These are phyloP conservation scores for Saccharomycopsis sp. DNA, from an alignment of 805 yeast genomes.

Conservation along the genomic window DNA sequence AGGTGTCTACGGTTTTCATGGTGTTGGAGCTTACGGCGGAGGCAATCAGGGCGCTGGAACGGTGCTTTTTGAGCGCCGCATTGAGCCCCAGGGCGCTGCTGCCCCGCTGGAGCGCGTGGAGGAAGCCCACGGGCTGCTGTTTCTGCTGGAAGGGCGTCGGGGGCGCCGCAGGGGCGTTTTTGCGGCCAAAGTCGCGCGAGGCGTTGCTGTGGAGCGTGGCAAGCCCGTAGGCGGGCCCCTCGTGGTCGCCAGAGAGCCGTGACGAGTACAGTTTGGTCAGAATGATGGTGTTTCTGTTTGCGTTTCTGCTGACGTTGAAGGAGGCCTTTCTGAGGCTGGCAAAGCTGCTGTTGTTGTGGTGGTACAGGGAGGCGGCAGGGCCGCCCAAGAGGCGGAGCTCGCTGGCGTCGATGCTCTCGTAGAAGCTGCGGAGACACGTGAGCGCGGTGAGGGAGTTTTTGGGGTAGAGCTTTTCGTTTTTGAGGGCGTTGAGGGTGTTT, in stretches of 20 bases:
- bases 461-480: constrained; percentile 19
- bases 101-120: constrained; percentile 20
- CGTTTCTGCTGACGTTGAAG: constrained; percentile 16
- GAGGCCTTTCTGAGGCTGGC: constrained; percentile 16
- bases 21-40: constrained; percentile 17
- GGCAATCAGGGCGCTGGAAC: constrained; percentile 15
- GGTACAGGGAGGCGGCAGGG: background rate
- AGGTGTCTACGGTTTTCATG: constrained; percentile 18
- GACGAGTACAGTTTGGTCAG: constrained; percentile 11
- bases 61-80: constrained; percentile 9
- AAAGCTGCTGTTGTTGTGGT: constrained; percentile 15
- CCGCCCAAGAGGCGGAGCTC: constrained; percentile 18
- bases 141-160: constrained; percentile 1
- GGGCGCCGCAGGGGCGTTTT: background rate
- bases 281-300: constrained; percentile 8
- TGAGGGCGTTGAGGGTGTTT: constrained; percentile 31
- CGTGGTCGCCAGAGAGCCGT: background rate
- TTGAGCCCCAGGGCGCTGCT: constrained; percentile 1
- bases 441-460: constrained; percentile 17
- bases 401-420: constrained; percentile 18
- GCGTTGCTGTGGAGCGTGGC: background rate
- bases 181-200: background rate
- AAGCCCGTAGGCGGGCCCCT: constrained; percentile 1
- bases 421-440: constrained; percentile 16
- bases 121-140: constrained; percentile 19